Percentiles rank a stretch among this genome's conserved stretches.
phyloP scores from a whole-genome alignment of 2,329 filamentous ascomycete genomes.

The Amphichorda felina region DNA sequence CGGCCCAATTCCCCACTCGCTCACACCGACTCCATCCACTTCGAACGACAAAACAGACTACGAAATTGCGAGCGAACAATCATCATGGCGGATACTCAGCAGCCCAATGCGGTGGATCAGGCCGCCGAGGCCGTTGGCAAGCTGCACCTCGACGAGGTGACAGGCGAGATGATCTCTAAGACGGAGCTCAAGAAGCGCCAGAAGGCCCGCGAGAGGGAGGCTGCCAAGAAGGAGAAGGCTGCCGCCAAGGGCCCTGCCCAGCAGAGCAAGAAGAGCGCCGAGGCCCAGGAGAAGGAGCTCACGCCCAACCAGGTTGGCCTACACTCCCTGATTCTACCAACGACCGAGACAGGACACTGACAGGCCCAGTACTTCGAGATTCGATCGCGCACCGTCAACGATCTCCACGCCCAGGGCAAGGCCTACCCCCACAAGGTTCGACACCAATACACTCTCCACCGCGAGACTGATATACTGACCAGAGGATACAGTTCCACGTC shows the following conservation, averaged over 20 bases:
- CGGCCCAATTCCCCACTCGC: background rate
- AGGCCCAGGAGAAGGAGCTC: slow-evolving; percentile 46
- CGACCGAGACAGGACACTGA: background rate
- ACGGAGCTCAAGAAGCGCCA: slow-evolving; percentile 87
- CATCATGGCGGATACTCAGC: slow-evolving; percentile 19
- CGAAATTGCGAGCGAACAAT: background rate
- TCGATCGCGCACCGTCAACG: slow-evolving; percentile 62
- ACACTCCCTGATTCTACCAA: background rate
- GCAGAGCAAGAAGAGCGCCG: slow-evolving; percentile 43
- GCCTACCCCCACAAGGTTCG: slow-evolving; percentile 68
- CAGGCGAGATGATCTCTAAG: slow-evolving; percentile 79
- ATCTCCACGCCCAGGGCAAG: slow-evolving; percentile 26
- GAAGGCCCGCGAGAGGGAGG: slow-evolving; percentile 80
- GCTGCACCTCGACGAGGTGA: slow-evolving; percentile 82
- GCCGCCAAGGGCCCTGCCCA: slow-evolving; percentile 55
- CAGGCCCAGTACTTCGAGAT: slow-evolving; percentile 73
- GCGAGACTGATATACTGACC: slow-evolving; percentile 1
- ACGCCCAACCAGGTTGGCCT: slow-evolving; percentile 37
- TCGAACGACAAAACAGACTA: background rate
- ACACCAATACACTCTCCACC: background rate
- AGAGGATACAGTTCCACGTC: slow-evolving; percentile 52
- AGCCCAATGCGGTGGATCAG: slow-evolving; percentile 26
- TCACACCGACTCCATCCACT: background rate
- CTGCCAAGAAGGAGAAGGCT: slow-evolving; percentile 80
- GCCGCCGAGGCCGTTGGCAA: slow-evolving; percentile 51